Base-by-base conservation (phyloP, 345 rosid genomes). In the Punica granatum region DNA sequence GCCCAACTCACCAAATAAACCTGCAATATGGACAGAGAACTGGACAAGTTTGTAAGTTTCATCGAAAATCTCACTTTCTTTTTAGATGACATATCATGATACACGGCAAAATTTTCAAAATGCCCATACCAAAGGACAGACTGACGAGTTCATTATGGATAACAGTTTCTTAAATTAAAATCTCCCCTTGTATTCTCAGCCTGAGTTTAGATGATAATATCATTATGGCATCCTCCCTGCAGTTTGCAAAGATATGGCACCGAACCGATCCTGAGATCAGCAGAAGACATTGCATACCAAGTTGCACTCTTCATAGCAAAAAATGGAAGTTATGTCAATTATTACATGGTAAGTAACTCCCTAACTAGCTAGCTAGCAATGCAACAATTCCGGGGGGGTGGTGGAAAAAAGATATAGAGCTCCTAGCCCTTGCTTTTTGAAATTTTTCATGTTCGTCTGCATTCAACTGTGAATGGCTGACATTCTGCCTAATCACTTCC, bases 21-120 rank as follows among this genome's bases (percentile, higher is more conserved):
- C 97, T n/a, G 73, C 90, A 53, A 77, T 92, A 39, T 92, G 97
- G 97, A 92, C 96, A 23, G 97, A 92, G 74, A 79, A 89, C 64
- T 89, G 97, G 97, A 89, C 93, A 66, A 84, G 88, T 75, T 83
- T 70, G 97, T 91, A 84, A 60, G 89, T 32, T 43, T 56, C 41
- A 31, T 36, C 63, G 9, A 35, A 3, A 25, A 9, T 28, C 15
- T n/a, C 30, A 15, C 14, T 30, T 7, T 16, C n/a, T 25, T 32
- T 31, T 36, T 18, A 36, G 4, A 63, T 33, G 15, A 34, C 23
- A 63, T n/a, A n/a, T n/a, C n/a, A n/a, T n/a, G n/a, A n/a, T n/a
- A n/a, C n/a, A n/a, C n/a, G n/a, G n/a, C n/a, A n/a, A n/a, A n/a
- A n/a, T n/a, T n/a, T n/a, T n/a, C n/a, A n/a, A n/a, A n/a, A n/a